Evolutionary conservation across 331 rosid species (phyloP).

Genomic region (Malus hybrid): DNA sequence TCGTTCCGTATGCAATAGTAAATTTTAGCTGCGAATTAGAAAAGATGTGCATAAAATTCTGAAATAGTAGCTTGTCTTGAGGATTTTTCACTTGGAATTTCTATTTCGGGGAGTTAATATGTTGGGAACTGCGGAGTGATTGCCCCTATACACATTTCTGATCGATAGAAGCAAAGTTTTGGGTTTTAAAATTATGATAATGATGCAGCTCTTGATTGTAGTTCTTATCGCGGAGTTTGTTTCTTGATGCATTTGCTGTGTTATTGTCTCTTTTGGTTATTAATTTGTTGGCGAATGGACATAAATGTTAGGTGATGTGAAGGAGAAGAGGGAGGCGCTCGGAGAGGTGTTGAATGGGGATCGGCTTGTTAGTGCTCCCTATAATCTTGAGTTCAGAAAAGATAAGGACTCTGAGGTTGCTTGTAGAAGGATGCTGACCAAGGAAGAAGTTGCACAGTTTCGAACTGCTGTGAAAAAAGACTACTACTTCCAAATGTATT

Average conservation of each 20-base stretch:
- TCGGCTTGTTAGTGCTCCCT: constrained; percentile 93
- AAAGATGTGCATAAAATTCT: neutral
- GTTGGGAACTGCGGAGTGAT: neutral
- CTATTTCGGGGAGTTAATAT: neutral
- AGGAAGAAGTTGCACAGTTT: constrained; percentile 56
- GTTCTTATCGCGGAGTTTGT: neutral
- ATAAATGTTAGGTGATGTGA: constrained; percentile 52
- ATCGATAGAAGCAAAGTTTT: neutral
- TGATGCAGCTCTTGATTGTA: neutral
- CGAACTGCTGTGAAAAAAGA: constrained; percentile 79
- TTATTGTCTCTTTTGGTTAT: neutral
- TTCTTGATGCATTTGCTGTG: neutral
- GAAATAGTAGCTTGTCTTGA: neutral
- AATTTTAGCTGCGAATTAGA: neutral
- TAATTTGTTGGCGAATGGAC: neutral
- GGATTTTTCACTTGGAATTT: neutral
- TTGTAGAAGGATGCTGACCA: constrained; percentile 51
- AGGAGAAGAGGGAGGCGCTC: constrained; percentile 85
- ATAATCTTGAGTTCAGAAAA: constrained; percentile 51
- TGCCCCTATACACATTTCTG: neutral
- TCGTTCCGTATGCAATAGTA: neutral
- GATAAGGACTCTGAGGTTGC: constrained; percentile 61
- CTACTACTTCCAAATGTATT: constrained; percentile 93
- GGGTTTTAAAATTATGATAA: neutral
- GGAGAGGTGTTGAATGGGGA: constrained; percentile 98